Conservation (phyloP, 2,329 filamentous ascomycete species). For the Polychaeton citri region DNA sequence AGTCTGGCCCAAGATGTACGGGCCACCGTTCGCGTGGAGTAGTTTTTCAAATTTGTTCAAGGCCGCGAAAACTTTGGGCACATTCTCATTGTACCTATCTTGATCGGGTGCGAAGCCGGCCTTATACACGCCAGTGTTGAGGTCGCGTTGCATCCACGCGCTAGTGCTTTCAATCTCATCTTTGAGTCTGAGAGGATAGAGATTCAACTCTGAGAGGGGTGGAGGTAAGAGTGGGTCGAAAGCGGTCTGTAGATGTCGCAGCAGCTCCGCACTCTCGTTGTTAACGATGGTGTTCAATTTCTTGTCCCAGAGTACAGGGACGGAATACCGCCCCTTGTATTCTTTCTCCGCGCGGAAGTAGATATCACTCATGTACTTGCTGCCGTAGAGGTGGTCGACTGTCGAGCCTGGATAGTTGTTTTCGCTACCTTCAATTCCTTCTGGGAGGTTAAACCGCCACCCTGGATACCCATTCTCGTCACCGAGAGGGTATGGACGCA, state of each 20-base stretch:
- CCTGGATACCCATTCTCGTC: conserved; percentile 50
- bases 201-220: conserved; percentile 29
- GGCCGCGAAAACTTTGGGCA: conserved; percentile 44
- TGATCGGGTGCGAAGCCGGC: conserved; percentile 46
- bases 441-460: conserved; percentile 40
- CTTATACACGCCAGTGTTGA: conserved; percentile 36
- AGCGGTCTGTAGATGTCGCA: conserved; percentile 43
- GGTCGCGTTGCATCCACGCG: conserved; percentile 41
- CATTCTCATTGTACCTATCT: conserved; percentile 40
- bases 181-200: conserved; percentile 40
- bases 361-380: conserved; percentile 46
- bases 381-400: conserved; percentile 44
- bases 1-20: conserved; percentile 41
- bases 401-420: conserved; percentile 40
- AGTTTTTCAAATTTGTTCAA: conserved; percentile 46
- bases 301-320: conserved; percentile 50
- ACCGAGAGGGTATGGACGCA: conserved; percentile 54
- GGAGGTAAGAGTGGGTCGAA: conserved; percentile 39
- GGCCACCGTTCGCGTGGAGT: conserved; percentile 33
- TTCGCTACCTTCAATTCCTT: conserved; percentile 19
- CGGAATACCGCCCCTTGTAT: conserved; percentile 48
- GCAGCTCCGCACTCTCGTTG: conserved; percentile 47
- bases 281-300: conserved; percentile 43
- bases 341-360: conserved; percentile 48
- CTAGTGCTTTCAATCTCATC: conserved; percentile 39